Evolutionary conservation across 2,329 filamentous ascomycete genomes (phyloP).

Genomic region (Rhynchosporium graminicola): DNA sequence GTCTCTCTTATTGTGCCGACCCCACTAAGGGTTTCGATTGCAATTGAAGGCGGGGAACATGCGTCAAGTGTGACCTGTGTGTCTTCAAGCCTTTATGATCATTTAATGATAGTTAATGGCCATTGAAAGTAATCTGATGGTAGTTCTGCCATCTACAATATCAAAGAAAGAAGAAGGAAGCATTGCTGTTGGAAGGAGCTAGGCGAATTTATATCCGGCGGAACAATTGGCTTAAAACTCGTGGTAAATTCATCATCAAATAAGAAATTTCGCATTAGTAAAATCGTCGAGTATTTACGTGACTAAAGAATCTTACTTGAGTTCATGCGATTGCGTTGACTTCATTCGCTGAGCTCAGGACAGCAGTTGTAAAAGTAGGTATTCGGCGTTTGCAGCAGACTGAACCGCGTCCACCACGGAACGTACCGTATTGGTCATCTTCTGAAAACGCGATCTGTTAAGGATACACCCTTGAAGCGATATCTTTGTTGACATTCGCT

Average conservation of each 20-base stretch:
- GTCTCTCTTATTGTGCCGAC: background rate
- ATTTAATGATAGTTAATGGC: background rate
- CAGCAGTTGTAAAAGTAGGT: background rate
- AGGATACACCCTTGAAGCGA: background rate
- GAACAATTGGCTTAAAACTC: too few relatives aligned
- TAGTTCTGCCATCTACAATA: constrained; percentile 2
- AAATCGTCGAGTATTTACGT: too few relatives aligned
- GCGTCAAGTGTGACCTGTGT: background rate
- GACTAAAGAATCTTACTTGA: background rate
- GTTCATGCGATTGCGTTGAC: background rate
- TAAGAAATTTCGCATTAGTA: too few relatives aligned
- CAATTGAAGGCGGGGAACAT: constrained; percentile 10
- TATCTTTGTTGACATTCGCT: constrained; percentile 10
- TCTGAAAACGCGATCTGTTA: background rate
- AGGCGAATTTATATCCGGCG: background rate
- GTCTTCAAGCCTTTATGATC: background rate
- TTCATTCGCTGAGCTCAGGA: background rate
- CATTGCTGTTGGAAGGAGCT: background rate
- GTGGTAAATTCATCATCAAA: too few relatives aligned
- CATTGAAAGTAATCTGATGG: background rate
- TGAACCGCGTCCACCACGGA: too few relatives aligned
- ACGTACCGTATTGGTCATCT: background rate
- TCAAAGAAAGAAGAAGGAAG: background rate
- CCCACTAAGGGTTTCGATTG: constrained; percentile 6
- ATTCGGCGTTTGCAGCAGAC: background rate